A percentile compares a stretch with the other conserved stretches of the same genome.
Evolutionary conservation across 805 yeast species (phyloP).

Genomic region (Yarrowia sp.): DNA sequence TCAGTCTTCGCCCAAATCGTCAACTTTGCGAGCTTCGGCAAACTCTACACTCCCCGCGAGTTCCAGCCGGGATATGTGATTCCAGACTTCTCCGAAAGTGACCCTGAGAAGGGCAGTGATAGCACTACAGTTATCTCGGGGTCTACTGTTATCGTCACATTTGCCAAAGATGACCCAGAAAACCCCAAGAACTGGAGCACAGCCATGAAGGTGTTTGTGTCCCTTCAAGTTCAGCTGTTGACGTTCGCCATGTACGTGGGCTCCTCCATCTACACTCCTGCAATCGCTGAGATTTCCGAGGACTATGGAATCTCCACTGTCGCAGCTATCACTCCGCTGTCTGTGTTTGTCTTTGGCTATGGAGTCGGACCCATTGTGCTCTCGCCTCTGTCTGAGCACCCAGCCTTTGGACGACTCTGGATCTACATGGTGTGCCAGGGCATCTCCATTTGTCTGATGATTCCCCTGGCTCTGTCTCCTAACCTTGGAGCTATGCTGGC

Average conservation of each 20-base stretch:
- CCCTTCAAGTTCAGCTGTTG: slow-evolving; percentile 43
- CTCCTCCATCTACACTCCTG: slow-evolving; percentile 53
- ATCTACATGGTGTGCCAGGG: slow-evolving; percentile 49
- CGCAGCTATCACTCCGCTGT: slow-evolving; percentile 49
- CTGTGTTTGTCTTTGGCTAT: slow-evolving; percentile 54
- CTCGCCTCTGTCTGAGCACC: slow-evolving; percentile 55
- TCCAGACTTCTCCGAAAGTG: neutral
- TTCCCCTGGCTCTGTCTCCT: slow-evolving; percentile 51
- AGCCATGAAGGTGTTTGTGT: slow-evolving; percentile 42
- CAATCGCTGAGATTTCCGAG: slow-evolving; percentile 45
- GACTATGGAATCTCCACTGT: slow-evolving; percentile 46
- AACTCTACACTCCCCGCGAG: neutral
- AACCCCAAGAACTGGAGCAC: slow-evolving; percentile 56
- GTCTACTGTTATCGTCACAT: neutral
- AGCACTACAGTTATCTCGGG: neutral
- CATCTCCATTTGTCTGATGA: slow-evolving; percentile 50
- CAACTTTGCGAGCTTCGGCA: slow-evolving; percentile 1
- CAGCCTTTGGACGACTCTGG: slow-evolving; percentile 51
- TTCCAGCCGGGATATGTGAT: neutral
- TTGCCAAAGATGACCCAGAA: slow-evolving; percentile 46
- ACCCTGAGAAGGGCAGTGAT: neutral
- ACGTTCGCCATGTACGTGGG: slow-evolving; percentile 53
- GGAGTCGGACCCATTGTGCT: slow-evolving; percentile 55
- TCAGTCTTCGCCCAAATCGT: neutral
- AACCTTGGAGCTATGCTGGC: slow-evolving; percentile 52